Percentiles rank a stretch among this genome's conserved stretches.
Conservation (phyloP, 2,329 filamentous ascomycete species). For the Ophiostoma novo-ulmi region DNA sequence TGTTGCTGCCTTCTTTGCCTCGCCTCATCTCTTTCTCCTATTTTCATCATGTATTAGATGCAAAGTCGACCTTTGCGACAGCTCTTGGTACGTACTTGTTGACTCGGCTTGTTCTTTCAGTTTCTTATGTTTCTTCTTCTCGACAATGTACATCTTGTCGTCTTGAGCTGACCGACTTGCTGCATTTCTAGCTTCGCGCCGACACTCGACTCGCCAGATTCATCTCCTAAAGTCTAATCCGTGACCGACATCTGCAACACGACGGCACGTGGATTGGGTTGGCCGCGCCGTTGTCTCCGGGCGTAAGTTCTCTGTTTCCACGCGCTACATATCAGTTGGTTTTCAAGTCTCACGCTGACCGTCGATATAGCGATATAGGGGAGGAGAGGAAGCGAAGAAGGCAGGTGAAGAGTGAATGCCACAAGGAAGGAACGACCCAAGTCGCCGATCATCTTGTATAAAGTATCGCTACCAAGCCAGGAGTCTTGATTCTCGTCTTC, state of each 20-base stretch:
- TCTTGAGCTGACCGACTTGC: background rate
- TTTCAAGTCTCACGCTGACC: background rate
- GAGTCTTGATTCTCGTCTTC: background rate
- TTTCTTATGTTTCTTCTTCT: background rate
- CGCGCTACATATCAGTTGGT: background rate
- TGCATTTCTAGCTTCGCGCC: background rate
- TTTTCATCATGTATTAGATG: slow-evolving; percentile 10
- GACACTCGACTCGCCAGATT: background rate
- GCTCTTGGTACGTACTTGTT: background rate
- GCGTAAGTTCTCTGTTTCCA: background rate
- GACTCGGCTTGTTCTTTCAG: background rate
- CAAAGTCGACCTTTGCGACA: background rate
- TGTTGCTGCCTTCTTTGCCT: background rate
- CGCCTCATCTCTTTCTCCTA: slow-evolving; percentile 5
- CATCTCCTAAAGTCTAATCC: background rate
- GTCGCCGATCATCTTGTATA: background rate
- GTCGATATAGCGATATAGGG: background rate
- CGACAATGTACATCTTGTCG: background rate
- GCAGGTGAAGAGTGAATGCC: background rate
- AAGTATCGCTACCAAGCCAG: background rate
- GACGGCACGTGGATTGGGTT: background rate
- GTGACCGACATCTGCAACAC: background rate
- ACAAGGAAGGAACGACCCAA: background rate
- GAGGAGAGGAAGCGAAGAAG: background rate
- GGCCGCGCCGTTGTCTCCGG: background rate